phyloP scores from a whole-genome alignment of 225 moss, liverwort and hornwort species.

The Pseudisothecium myosuroides region DNA sequence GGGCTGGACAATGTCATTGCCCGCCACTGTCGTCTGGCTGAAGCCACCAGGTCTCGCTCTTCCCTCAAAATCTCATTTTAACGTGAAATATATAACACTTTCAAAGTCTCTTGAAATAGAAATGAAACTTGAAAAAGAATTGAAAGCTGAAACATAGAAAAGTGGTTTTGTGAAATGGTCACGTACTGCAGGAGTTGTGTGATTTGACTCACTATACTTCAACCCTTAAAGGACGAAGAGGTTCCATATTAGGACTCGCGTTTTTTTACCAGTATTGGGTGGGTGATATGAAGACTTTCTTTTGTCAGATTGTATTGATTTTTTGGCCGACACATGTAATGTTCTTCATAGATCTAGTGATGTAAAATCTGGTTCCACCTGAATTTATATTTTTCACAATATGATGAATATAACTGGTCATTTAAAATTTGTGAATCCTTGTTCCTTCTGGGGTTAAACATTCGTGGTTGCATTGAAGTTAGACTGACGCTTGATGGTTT shows the following conservation, averaged over 20 bases:
- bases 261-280: no score
- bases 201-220: neutral
- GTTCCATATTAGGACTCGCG: neutral
- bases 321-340: neutral
- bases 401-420: no score
- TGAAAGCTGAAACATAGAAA: neutral
- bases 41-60: slow-evolving; percentile 57
- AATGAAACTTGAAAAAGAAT: neutral
- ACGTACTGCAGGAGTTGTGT: neutral
- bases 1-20: slow-evolving; percentile 81
- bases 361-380: neutral
- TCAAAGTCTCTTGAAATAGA: neutral
- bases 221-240: neutral
- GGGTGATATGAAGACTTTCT: neutral
- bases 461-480: neutral
- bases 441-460: neutral
- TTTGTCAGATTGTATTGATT: neutral
- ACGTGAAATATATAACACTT: no score
- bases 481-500: neutral
- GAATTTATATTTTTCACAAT: neutral
- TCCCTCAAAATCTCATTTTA: neutral
- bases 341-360: neutral
- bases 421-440: neutral
- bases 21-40: slow-evolving; percentile 78
- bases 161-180: neutral